Percentiles rank a stretch among this genome's conserved stretches.
These are phyloP conservation scores for Diutina sp. DNA, from an alignment of 1,139 yeast species.

Conservation along the genomic window DNA sequence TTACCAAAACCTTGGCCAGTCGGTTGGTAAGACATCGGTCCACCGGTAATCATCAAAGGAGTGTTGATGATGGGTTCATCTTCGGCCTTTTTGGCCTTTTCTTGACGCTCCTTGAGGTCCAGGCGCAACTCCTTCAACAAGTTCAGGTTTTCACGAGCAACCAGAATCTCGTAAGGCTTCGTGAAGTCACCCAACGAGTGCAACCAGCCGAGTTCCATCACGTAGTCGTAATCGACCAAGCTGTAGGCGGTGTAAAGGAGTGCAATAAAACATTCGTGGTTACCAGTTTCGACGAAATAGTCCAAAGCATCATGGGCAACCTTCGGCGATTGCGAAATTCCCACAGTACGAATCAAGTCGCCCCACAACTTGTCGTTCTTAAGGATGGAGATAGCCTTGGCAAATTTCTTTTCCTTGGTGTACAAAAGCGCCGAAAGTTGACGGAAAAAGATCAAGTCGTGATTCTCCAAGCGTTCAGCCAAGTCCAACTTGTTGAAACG, in stretches of 20 bases:
- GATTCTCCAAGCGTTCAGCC: constrained; percentile 89
- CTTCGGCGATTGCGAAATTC: constrained; percentile 65
- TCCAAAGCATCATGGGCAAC: constrained; percentile 81
- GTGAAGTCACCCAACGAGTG: constrained; percentile 66
- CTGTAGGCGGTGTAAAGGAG: constrained; percentile 80
- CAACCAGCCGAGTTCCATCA: constrained; percentile 84
- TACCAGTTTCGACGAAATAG: constrained; percentile 94
- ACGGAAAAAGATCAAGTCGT: constrained; percentile 81
- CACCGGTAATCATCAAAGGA: constrained; percentile 61
- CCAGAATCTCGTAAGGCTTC: constrained; percentile 83
- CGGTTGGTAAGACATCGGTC: constrained; percentile 44
- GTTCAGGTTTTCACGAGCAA: constrained; percentile 66
- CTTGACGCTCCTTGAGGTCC: constrained; percentile 62
- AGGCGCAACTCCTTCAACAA: constrained; percentile 50
- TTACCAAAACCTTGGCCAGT: constrained; percentile 63
- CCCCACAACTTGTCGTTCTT: constrained; percentile 92
- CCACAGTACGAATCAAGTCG: constrained; percentile 87
- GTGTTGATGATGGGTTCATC: constrained; percentile 29
- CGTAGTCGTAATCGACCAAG: constrained; percentile 68
- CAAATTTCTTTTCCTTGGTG: constrained; percentile 89
- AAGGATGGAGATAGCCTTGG: constrained; percentile 75
- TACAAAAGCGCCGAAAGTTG: constrained; percentile 91
- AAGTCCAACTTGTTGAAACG: constrained; percentile 85
- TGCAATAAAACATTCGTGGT: constrained; percentile 91
- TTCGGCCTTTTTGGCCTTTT: constrained; percentile 37